Conservation (phyloP, 2,329 filamentous ascomycete genomes). For the Achaetomium macrosporum region DNA sequence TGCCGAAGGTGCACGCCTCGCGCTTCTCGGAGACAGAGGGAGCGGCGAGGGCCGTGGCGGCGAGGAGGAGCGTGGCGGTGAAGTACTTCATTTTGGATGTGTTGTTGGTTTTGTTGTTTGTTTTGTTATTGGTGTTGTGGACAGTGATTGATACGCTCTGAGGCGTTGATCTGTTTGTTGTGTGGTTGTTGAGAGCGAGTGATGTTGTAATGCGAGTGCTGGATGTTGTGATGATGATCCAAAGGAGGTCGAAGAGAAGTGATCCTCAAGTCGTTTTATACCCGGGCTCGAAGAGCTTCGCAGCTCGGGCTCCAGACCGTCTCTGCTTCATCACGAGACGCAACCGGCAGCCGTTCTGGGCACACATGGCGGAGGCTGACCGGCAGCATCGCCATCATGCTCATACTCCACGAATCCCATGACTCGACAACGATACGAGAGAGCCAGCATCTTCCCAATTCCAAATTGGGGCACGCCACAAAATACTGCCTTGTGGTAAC, state of each 20-base stretch:
- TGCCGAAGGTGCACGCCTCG: constrained; percentile 24
- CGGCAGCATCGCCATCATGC: constrained; percentile 2
- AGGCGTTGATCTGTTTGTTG: background rate
- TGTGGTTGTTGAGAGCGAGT: background rate
- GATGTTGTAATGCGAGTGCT: constrained; percentile 7
- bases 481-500: background rate
- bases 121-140: background rate
- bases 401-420: background rate
- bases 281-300: background rate
- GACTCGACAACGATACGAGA: constrained; percentile 5
- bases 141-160: background rate
- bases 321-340: background rate
- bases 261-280: constrained; percentile 7
- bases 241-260: background rate
- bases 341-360: background rate
- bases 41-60: constrained; percentile 12
- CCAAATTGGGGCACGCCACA: constrained; percentile 2
- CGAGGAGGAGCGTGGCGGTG: constrained; percentile 9
- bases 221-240: constrained; percentile 8
- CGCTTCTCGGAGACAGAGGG: constrained; percentile 12
- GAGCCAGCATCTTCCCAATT: background rate
- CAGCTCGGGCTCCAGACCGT: background rate
- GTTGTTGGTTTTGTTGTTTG: background rate
- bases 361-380: background rate
- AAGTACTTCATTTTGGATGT: constrained; percentile 17